Evolutionary conservation across 805 yeast genomes (phyloP), one percentile per base, ranked within the genome.

Genomic region (Ascoidea asiatica): DNA sequence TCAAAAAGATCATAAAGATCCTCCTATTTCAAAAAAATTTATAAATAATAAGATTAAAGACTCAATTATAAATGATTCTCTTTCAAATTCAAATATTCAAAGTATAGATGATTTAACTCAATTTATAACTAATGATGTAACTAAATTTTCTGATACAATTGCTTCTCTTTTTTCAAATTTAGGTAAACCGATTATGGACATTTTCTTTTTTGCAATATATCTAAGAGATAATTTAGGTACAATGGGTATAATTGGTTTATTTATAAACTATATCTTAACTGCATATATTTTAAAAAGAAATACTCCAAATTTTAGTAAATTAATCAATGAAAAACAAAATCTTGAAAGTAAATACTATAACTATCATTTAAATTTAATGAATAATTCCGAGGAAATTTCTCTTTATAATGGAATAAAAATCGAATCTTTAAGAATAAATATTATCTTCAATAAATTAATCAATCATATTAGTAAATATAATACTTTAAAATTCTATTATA

Each of bases 381-480:
- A 81, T 46, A 89, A 89, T 56, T 81, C 88, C 56, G 97, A 89
- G 63, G 97, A 89, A 58, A 87, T 89, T 53, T 94, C 95, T 0
- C 89, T 89, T 57, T 89, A 88, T 59, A 88, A 88, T 57, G 97
- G 97, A 19, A 79, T 90, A 0, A 66, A 69, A 11, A 73, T 88
- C 47, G 97, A 89, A 61, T 81, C 80, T 55, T 55, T 62, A 6
- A 83, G 83, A 54, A 75, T 88, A 43, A 63, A 61, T 35, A 69
- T 68, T 38, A 70, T 82, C 17, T 88, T 81, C 57, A 59, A 66
- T 18, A 68, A 67, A 37, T 69, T 89, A 51, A 69, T 70, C 57
- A 59, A 63, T 22, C 86, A 80, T 50, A 64, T 77, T 45, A 61
- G 69, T 40, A 65, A 66, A 44, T 75, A 79, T 46, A 75, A 78